Percentiles rank a stretch among this genome's conserved stretches.
phyloP scores from a whole-genome alignment of 2,329 filamentous ascomycete species.

The Neobulgaria alba region DNA sequence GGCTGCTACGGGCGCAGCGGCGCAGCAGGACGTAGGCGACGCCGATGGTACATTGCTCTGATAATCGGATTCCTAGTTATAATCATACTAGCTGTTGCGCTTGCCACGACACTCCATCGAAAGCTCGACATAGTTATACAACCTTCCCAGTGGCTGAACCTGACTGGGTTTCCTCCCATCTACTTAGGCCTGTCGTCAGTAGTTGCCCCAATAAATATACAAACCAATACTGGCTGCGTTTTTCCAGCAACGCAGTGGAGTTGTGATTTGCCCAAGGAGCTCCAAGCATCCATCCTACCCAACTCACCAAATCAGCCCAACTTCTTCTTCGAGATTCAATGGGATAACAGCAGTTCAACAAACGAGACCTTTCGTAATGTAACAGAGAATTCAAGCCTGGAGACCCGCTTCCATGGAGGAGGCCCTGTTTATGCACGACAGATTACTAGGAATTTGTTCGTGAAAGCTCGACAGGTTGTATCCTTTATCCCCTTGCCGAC shows the following conservation, averaged over 20 bases:
- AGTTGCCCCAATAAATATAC: slow-evolving; percentile 59
- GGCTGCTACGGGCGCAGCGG: slow-evolving; percentile 58
- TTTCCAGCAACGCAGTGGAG: slow-evolving; percentile 72
- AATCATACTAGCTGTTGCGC: slow-evolving; percentile 47
- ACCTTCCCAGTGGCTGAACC: slow-evolving; percentile 62
- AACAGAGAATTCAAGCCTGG: slow-evolving; percentile 21
- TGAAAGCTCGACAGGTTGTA: slow-evolving; percentile 28
- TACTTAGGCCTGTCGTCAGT: slow-evolving; percentile 77
- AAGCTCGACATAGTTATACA: slow-evolving; percentile 31
- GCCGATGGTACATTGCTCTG: slow-evolving; percentile 50
- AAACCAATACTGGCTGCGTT: slow-evolving; percentile 61
- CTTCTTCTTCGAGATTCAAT: slow-evolving; percentile 71
- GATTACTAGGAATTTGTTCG: slow-evolving; percentile 24
- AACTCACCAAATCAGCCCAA: slow-evolving; percentile 64
- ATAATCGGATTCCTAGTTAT: slow-evolving; percentile 42
- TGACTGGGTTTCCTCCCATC: slow-evolving; percentile 80
- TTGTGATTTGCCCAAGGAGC: slow-evolving; percentile 72
- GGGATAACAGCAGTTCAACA: slow-evolving; percentile 49
- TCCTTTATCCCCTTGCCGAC: slow-evolving; percentile 36
- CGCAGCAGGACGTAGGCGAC: slow-evolving; percentile 53
- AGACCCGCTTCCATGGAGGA: slow-evolving; percentile 18
- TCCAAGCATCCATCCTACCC: slow-evolving; percentile 54
- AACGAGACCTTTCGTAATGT: slow-evolving; percentile 35
- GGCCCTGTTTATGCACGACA: slow-evolving; percentile 28
- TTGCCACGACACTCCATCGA: slow-evolving; percentile 46